Percentiles rank a stretch among this genome's conserved stretches.
Conservation (phyloP, 73 alveolate genomes). For the Paramecium tetraurelia region DNA sequence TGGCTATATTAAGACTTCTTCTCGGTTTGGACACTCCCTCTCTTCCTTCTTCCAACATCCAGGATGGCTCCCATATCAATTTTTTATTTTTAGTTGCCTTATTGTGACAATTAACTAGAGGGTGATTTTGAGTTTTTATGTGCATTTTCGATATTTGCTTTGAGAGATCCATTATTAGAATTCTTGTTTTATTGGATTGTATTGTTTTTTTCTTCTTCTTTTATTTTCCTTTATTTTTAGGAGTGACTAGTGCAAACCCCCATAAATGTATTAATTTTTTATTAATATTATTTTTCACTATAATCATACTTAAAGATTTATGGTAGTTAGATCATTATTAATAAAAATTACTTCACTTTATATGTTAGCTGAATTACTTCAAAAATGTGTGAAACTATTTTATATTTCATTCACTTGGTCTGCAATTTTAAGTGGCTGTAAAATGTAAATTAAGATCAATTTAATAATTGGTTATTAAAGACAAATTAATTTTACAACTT, state of each 20-base stretch:
- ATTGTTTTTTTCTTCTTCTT: background rate
- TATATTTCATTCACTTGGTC: background rate
- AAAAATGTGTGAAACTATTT: too few species aligned
- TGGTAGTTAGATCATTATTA: background rate
- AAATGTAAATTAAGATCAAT: background rate
- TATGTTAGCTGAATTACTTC: background rate
- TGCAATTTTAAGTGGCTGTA: background rate
- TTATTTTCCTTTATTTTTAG: background rate
- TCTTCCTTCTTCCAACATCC: background rate
- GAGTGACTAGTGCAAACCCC: slow-evolving; percentile 1
- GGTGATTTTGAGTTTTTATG: background rate
- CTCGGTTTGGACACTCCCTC: background rate
- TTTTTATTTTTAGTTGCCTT: background rate
- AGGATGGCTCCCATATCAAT: background rate
- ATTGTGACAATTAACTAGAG: background rate
- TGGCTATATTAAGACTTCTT: background rate
- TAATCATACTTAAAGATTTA: background rate
- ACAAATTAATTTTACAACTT: background rate
- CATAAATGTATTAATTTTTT: background rate
- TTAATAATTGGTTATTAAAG: background rate
- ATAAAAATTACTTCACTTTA: too few species aligned
- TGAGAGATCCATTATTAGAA: background rate
- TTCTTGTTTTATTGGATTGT: background rate
- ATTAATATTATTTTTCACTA: background rate
- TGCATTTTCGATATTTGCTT: background rate